Base-by-base conservation (phyloP, 2,329 filamentous ascomycete species). In the Parastagonospora nodorum region DNA sequence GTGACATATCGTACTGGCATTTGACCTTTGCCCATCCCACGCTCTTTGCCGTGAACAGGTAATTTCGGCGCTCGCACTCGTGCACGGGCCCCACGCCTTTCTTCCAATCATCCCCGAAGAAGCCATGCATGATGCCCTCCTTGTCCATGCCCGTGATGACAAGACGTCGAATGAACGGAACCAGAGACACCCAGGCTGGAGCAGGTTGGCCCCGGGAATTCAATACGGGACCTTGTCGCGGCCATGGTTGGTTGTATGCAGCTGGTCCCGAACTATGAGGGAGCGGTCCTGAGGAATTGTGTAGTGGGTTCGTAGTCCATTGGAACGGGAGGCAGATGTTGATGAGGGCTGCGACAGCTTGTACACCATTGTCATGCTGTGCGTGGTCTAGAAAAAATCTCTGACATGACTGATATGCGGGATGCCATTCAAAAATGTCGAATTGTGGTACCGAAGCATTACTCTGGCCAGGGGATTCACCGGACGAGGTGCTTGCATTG, bases 81-180 rank as follows among this genome's bases (percentile, higher is more conserved):
- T 96, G 89, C 51, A 97, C 79, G 9, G 87, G 85, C 0, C 92
- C 89, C 42, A 97, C 82, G 2, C 94, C 94, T 15, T 83, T 79
- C 30, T 79, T 75, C 90, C 92, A 99, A 69, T 96, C 88, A 58
- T 97, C 90, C n/a, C 94, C 94, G 64, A 97, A 99, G 77, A 97
- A 96, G 9, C 92, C 92, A 68, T 96, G 90, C 53, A 99, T 78
- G n/a, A 97, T 87, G 0, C 86, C 86, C 0, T 89, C 86, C 35
- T 86, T 87, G 72, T 97, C 94, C 77, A 96, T 94, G 2, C 92
- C 93, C 0, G 93, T 97, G 12, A 90, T 90, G 40, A 97, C 86
- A 2, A 97, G 82, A 12, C 94, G 89, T 30, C 93, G 88, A 55
- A 97, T 87, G 72, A 96, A 99, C 0, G 94, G 93, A 4, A 94